Base-by-base conservation (phyloP, 2,329 filamentous ascomycete genomes). In the Fusarium caatingaense region DNA sequence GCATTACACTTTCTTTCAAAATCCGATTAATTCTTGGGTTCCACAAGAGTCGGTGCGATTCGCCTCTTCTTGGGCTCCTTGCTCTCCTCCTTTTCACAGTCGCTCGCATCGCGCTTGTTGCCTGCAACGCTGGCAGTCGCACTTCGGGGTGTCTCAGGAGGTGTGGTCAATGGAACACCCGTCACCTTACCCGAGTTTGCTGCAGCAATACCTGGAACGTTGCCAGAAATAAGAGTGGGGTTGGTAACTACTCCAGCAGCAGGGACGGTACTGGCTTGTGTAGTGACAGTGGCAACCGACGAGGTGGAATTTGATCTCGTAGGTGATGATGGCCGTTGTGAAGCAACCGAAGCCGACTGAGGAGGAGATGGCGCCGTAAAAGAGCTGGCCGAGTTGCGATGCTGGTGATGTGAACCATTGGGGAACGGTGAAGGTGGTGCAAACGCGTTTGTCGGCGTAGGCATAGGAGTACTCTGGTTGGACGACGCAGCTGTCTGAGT, bases 251-350 rank as follows among this genome's bases (percentile, higher is more conserved):
- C 84, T 2, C 84, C 84, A 5, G 83, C 82, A 6, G 83, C 83
- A 20, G 80, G 79, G 5, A 81, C 79, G 1, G 79, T 75, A 1
- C 86, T 86, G 3, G 84, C 78, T 68, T 90, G 89, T 0, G 93
- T 94, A 7, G 91, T 88, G 41, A 95, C 86, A 0, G 93, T 94
- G 7, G 91, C 88, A 48, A 95, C 85, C 13, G 93, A 97, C 1
- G 93, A 94, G 1, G 91, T 87, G 8, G 93, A 97, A 76, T 93
- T 97, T n/a, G 93, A 95, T 65, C 94, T 86, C 3, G 93, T 88
- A 13, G 93, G 94, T 21, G 93, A 96, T 4, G 91, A 88, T 6
- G 93, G 92, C 25, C 92, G 88, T 46, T 88, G 87, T 18, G 86
- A 85, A 58, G 87, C 84, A 48, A 89, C 86, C 0, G 90, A 86